Evolutionary conservation across 768 basidiomycete genomes (phyloP), one percentile per base, ranked within the genome.

Genomic region (Austroboletus eburneus): DNA sequence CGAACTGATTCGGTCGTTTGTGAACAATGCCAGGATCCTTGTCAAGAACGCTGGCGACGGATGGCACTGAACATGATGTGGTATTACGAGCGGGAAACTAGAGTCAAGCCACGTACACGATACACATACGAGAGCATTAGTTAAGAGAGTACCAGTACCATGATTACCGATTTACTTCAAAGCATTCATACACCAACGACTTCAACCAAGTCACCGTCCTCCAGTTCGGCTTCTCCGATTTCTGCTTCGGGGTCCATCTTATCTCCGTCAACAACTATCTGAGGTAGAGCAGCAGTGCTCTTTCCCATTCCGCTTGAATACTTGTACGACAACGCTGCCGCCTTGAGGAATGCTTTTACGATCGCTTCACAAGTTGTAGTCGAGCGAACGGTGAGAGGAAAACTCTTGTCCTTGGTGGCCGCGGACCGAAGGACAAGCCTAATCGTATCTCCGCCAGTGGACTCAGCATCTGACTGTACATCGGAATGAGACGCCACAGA

Each of bases 21-120:
- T 99, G 41, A 96, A 97, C 59, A 94, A 96, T 54, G 82, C 90
- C 4, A 77, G 96, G 51, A 92, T 96, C 68, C 66, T 97, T 39
- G 83, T 85, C 43, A 79, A 89, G 56, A 96, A 95, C 66, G 78
- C 80, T 5, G 71, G 53, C 10, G 79, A 74, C n/a, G 69, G 69
- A 22, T 80, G 74, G 77, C 67, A 61, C 16, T 59, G 37, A 56
- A 20, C 35, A 16, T 41, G 39, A 22, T 23, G 29, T 41, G 35
- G 29, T n/a, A 30, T 44, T 32, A 18, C 30, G 22, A 43, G 12
- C 20, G 39, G 39, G 23, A 39, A 44, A 42, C 21, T 5, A 1
- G 27, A 53, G 45, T 46, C 34, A 27, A 23, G 39, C 36, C 33
- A 40, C 24, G 35, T 25, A 43, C 42, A 41, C 5, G 24, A 39